Conservation (phyloP, 352 stramenopile genomes). For the Globisporangium spiculum region DNA sequence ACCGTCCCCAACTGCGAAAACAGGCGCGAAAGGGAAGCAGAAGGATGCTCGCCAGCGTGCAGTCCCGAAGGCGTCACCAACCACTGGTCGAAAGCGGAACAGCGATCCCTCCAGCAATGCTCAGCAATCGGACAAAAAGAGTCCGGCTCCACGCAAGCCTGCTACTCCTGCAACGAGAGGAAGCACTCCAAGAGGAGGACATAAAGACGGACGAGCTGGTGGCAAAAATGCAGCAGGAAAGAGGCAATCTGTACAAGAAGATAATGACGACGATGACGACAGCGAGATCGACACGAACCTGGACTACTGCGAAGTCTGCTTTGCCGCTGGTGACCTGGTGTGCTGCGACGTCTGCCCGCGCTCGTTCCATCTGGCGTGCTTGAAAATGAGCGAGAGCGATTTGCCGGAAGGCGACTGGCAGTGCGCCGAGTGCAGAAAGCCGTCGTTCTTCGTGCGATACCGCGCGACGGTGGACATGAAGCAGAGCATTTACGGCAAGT, state of each 20-base stretch:
- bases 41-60: constrained; percentile 5
- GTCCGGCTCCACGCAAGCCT: constrained; percentile 6
- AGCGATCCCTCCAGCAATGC: not conserved
- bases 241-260: constrained; percentile 14
- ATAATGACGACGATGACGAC: constrained; percentile 29
- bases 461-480: constrained; percentile 41
- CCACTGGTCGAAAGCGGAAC: constrained; percentile 6
- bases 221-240: not conserved
- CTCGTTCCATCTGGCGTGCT: constrained; percentile 89
- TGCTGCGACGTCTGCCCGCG: constrained; percentile 91
- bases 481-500: constrained; percentile 58
- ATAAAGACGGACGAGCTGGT: not conserved
- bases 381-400: constrained; percentile 68
- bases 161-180: not conserved
- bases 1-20: constrained; percentile 13
- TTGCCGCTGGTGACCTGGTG: constrained; percentile 77
- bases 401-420: constrained; percentile 82
- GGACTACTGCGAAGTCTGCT: constrained; percentile 85
- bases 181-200: not conserved
- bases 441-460: constrained; percentile 62
- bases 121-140: constrained; percentile 12
- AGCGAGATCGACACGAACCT: constrained; percentile 78
- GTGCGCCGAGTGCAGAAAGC: constrained; percentile 71
- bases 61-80: constrained; percentile 7
- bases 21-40: constrained; percentile 19